phyloP scores from a whole-genome alignment of 2,329 filamentous ascomycete species.

The Didymella arachidicola region DNA sequence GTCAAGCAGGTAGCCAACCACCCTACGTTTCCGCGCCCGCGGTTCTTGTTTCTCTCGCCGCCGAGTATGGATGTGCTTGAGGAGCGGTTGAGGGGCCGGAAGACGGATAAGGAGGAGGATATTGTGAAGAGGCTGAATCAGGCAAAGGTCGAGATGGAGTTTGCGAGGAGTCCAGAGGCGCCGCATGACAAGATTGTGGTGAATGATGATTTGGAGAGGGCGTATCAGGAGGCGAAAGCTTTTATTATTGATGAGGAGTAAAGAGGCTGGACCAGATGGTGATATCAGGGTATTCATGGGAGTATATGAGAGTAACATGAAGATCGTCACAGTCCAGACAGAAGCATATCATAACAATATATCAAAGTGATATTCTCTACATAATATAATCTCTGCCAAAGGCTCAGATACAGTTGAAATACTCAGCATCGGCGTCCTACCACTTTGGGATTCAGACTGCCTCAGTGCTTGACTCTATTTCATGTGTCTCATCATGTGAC shows the following conservation, averaged over 20 bases:
- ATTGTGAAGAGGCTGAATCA: conserved; percentile 59
- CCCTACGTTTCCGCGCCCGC: conserved; percentile 68
- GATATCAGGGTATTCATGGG: no score
- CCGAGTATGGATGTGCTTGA: conserved; percentile 79
- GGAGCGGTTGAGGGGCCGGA: conserved; percentile 57
- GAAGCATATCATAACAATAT: background rate
- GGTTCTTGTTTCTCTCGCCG: conserved; percentile 85
- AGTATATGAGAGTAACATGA: no score
- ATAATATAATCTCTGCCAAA: conserved; percentile 21
- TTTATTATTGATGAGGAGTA: conserved; percentile 56
- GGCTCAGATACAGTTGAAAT: conserved; percentile 58
- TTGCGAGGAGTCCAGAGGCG: conserved; percentile 49
- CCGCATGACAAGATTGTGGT: conserved; percentile 62
- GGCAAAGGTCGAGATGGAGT: conserved; percentile 55
- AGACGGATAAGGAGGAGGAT: conserved; percentile 57
- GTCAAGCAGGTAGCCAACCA: conserved; percentile 91
- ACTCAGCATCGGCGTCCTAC: conserved; percentile 53
- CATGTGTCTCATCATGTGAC: conserved; percentile 86
- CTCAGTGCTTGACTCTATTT: conserved; percentile 99
- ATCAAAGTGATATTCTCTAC: conserved; percentile 2
- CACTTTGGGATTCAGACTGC: conserved; percentile 57
- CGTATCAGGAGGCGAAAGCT: conserved; percentile 59
- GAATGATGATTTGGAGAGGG: conserved; percentile 61
- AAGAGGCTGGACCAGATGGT: no score
- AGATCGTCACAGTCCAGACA: background rate